Percentiles rank a stretch among this genome's conserved stretches.
Conservation (phyloP, 2,329 filamentous ascomycete genomes). For the Penicillium sumatraense region DNA sequence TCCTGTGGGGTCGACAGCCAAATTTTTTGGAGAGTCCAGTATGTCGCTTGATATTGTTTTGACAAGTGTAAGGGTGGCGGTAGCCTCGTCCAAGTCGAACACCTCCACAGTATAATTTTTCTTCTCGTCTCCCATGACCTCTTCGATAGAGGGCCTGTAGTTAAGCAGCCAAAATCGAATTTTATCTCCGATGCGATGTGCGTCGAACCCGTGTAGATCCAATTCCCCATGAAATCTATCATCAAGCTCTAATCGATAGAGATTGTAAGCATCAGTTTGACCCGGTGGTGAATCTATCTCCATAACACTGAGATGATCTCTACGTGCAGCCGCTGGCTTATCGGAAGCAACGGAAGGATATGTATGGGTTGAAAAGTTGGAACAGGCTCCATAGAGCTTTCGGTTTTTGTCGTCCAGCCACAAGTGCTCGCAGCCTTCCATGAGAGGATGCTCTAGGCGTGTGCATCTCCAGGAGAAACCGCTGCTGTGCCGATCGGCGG, state of each 20-base stretch:
- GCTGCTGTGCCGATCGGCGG: not conserved
- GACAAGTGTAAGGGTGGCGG: not conserved
- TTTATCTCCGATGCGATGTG: not conserved
- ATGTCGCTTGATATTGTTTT: conserved; percentile 3
- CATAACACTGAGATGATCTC: conserved; percentile 7
- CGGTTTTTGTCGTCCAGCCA: conserved; percentile 5
- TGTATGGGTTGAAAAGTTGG: not conserved
- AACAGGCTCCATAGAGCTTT: conserved; percentile 7
- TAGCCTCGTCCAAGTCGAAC: conserved; percentile 3
- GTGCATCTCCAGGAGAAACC: conserved; percentile 4
- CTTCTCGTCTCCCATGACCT: not conserved
- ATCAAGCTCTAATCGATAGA: not conserved
- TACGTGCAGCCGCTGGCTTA: not conserved
- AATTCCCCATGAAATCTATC: not conserved
- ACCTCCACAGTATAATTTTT: conserved; percentile 4
- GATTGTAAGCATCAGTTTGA: not conserved
- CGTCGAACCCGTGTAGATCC: conserved; percentile 8
- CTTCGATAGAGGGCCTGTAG: not conserved
- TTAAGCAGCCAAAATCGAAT: conserved; percentile 12
- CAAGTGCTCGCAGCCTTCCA: conserved; percentile 12
- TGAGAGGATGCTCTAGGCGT: conserved; percentile 7
- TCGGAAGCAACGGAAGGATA: not conserved
- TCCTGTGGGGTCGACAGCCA: conserved; percentile 2
- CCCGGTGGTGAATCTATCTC: conserved; percentile 6
- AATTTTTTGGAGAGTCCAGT: conserved; percentile 5